A percentile compares a stretch with the other conserved stretches of the same genome.
Conservation (phyloP, 768 basidiomycete genomes). For the Termitomyces sp. region DNA sequence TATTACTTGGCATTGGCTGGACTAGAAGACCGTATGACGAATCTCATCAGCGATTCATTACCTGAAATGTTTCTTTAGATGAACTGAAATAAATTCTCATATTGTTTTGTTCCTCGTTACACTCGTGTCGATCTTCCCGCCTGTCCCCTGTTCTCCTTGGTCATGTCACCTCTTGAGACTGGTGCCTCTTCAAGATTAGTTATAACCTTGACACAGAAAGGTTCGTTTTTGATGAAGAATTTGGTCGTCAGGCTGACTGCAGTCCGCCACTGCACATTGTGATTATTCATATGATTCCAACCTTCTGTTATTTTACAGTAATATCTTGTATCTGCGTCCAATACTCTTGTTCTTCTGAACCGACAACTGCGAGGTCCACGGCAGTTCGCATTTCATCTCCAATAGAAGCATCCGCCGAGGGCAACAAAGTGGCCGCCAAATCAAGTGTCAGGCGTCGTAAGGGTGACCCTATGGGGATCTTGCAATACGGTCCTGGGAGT, state of each 20-base stretch:
- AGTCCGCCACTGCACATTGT: too few relatives aligned
- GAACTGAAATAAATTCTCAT: conserved; percentile 8
- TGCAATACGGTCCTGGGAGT: conserved; percentile 72
- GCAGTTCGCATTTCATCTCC: conserved; percentile 13
- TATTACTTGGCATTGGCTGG: conserved; percentile 45
- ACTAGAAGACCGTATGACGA: not conserved
- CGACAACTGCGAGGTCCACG: conserved; percentile 31
- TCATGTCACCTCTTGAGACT: conserved; percentile 21
- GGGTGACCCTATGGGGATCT: conserved; percentile 40
- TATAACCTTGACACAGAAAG: not conserved
- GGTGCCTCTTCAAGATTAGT: not conserved
- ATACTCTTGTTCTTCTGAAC: conserved; percentile 30
- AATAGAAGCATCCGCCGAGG: conserved; percentile 2
- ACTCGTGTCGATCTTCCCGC: conserved; percentile 14
- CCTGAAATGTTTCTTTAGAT: conserved; percentile 19
- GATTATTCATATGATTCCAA: not conserved
- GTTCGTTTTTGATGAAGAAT: not conserved
- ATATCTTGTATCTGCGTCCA: conserved; percentile 27
- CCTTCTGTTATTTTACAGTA: not conserved
- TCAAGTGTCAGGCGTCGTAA: conserved; percentile 61
- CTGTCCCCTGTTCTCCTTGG: conserved; percentile 24
- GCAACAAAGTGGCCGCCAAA: conserved; percentile 36
- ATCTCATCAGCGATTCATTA: conserved; percentile 15
- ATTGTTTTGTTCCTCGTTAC: conserved; percentile 8
- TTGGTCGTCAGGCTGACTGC: not conserved